Evolutionary conservation across 495 filamentous ascomycete species (phyloP), one percentile per base, ranked within the genome.

Genomic region (Pseudoneurospora amorphoporcata): DNA sequence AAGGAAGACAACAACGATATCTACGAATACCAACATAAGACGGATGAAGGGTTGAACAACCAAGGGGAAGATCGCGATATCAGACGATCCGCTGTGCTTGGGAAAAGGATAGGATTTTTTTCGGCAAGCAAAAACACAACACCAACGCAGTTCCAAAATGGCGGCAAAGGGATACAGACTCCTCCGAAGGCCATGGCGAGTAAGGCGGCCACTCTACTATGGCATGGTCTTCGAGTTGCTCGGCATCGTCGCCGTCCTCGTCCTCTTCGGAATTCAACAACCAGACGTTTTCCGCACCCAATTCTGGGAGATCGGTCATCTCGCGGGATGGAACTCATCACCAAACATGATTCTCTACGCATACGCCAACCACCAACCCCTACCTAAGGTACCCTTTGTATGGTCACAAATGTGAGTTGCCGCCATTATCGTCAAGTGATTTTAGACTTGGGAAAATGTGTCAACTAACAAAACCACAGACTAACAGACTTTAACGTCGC

Each of bases 261-360:
- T 92, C 19, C 85, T 98, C 73, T 94, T 92, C 73, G 93, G 91
- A 69, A 89, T 98, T 74, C 91, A 92, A 70, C 88, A 89, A 35
- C 93, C 94, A 70, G 87, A 97, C 81, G 81, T 90, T 68, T 97
- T 92, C 79, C 88, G 92, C 29, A 91, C 92, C 8, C 87, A 85
- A 70, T 81, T 97, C 77, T 98, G 94, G 94, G 84, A 89, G 76
- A 90, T 95, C 77, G 94, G 94, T 68, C 86, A 84, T 68, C 85
- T 93, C 58, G 88, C 92, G 76, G 89, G 90, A 69, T 94, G 93
- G 86, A 97, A 97, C 81, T 95, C 92, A 74, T 87, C 89, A 72
- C 94, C 94, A 29, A 84, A 84, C 45, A 85, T 90, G 75, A 84
- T 90, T 7, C 75, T 95, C 32, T 97, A 94, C 78, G 90, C 90